phyloP scores from a whole-genome alignment of 805 yeast genomes.

The Wickerhamiella lipophila region DNA sequence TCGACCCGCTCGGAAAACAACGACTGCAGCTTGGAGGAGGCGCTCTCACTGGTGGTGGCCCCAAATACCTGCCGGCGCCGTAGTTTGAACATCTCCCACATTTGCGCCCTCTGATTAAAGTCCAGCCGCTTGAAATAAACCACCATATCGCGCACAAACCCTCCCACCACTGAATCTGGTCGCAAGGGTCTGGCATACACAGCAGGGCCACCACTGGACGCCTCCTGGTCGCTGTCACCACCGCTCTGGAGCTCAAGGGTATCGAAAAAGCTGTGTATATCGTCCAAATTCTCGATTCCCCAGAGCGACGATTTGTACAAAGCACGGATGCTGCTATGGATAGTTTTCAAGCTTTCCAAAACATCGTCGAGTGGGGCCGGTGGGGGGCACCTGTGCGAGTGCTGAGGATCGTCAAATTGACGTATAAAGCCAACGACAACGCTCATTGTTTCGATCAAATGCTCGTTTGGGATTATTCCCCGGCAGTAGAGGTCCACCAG shows the following conservation, averaged over 20 bases:
- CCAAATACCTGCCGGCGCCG: not conserved
- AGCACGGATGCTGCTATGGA: not conserved
- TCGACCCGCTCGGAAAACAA: not conserved
- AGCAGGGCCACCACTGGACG: too few relatives aligned
- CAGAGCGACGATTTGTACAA: not conserved
- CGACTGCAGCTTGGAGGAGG: not conserved
- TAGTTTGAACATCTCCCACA: not conserved
- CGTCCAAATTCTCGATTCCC: not conserved
- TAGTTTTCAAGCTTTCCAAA: not conserved
- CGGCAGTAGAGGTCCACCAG: conserved; percentile 3
- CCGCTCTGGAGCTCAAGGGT: not conserved
- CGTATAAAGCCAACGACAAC: not conserved
- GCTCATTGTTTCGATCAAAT: not conserved
- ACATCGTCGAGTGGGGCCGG: not conserved
- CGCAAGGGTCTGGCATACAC: not conserved
- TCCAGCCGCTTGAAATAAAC: not conserved
- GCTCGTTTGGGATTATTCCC: not conserved
- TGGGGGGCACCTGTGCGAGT: not conserved
- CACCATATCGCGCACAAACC: conserved; percentile 1
- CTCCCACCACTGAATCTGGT: conserved; percentile 4
- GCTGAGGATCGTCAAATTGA: not conserved
- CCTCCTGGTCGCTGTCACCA: not conserved
- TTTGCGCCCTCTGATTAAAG: not conserved
- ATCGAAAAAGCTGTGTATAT: not conserved
- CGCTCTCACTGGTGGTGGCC: too few relatives aligned